phyloP scores from a whole-genome alignment of 169 alveolate genomes.

The Plasmodium malariae region DNA sequence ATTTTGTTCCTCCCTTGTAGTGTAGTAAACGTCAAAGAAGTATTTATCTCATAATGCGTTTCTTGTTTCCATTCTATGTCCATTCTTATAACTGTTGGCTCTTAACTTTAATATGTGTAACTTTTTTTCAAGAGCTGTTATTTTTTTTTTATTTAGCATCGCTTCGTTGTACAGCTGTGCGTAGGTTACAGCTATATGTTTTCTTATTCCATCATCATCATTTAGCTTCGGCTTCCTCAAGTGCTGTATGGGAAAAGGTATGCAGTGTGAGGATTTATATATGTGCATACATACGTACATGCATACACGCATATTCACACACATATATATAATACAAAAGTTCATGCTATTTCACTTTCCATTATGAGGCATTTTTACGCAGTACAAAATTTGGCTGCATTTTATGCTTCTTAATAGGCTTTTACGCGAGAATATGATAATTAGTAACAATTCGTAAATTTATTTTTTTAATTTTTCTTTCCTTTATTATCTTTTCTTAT shows the following conservation, averaged over 20 bases:
- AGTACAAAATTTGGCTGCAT: no score
- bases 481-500: no score
- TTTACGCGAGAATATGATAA: no score
- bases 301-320: background rate
- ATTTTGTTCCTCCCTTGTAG: no score
- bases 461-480: no score
- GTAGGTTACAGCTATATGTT: constrained; percentile 30
- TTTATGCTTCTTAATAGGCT: no score
- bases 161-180: constrained; percentile 61
- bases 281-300: background rate
- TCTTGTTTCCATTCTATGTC: constrained; percentile 59
- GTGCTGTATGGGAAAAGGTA: constrained; percentile 18
- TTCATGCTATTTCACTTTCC: no score
- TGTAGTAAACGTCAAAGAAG: no score
- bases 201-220: constrained; percentile 55
- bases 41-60: constrained; percentile 19
- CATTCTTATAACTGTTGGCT: constrained; percentile 23
- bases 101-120: constrained; percentile 54
- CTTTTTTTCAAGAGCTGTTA: constrained; percentile 48
- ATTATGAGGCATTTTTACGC: no score
- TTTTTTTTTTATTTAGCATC: constrained; percentile 39
- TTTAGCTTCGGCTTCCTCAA: constrained; percentile 43
- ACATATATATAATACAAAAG: background rate
- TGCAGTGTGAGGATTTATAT: background rate
- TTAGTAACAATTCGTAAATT: no score